phyloP scores from a whole-genome alignment of 2,329 filamentous ascomycete species.

The Microascus cirrosus region DNA sequence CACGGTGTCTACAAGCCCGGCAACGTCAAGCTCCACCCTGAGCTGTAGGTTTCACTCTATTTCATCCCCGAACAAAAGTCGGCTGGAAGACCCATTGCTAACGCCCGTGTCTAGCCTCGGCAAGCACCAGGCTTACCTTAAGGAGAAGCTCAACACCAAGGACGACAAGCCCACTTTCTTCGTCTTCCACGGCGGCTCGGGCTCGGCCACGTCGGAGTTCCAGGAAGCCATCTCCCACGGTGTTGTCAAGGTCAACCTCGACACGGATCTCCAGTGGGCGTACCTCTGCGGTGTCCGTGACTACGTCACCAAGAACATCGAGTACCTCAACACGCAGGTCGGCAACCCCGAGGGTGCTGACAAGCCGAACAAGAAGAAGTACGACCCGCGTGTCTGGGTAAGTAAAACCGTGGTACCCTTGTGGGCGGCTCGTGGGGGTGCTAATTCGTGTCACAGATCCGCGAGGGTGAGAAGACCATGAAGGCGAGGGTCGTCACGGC shows the following conservation, averaged over 20 bases:
- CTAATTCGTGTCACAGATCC: constrained; percentile 16
- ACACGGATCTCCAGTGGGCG: constrained; percentile 94
- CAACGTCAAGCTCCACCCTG: constrained; percentile 93
- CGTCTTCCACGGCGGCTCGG: constrained; percentile 97
- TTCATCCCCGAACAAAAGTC: not conserved
- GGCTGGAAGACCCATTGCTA: not conserved
- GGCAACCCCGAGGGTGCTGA: constrained; percentile 92
- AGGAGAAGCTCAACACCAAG: constrained; percentile 60
- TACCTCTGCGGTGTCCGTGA: constrained; percentile 90
- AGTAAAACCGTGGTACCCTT: not conserved
- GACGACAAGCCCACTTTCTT: constrained; percentile 94
- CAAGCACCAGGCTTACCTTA: constrained; percentile 92
- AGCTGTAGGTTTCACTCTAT: constrained; percentile 39
- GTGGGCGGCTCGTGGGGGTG: not conserved
- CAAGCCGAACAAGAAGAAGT: constrained; percentile 98
- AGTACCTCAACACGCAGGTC: constrained; percentile 77
- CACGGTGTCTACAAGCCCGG: constrained; percentile 50
- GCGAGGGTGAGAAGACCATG: constrained; percentile 98
- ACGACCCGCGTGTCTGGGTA: constrained; percentile 81
- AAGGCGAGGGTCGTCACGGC: constrained; percentile 65
- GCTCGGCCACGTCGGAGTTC: constrained; percentile 85
- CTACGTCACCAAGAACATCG: constrained; percentile 89
- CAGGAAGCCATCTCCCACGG: constrained; percentile 78
- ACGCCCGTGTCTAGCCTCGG: constrained; percentile 36
- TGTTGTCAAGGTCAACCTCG: constrained; percentile 98